These are phyloP conservation scores for Microbotryomycetes sp. DNA, from an alignment of 1,284 basidiomycete genomes.

Conservation along the genomic window DNA sequence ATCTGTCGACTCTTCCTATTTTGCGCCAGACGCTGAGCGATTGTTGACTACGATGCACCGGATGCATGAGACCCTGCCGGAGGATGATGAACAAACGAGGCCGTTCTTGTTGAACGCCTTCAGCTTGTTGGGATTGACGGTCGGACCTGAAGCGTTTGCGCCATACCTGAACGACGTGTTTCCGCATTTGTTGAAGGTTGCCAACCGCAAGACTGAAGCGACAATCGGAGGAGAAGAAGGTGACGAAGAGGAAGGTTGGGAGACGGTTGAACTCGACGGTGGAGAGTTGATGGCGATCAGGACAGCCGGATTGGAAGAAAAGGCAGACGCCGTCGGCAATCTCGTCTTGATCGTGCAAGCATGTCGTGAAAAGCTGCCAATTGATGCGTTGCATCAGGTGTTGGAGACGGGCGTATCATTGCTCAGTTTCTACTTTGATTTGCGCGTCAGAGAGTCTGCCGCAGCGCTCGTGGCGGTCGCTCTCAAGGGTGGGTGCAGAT, in stretches of 20 bases:
- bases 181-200: neutral
- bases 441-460: slow-evolving; percentile 2
- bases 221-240: neutral
- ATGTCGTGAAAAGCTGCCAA: neutral
- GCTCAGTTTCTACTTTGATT: slow-evolving; percentile 6
- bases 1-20: slow-evolving; percentile 5
- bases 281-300: slow-evolving; percentile 1
- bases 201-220: neutral
- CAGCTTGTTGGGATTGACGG: neutral
- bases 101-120: slow-evolving; percentile 2
- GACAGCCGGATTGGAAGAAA: slow-evolving; percentile 5
- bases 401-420: neutral
- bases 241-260: slow-evolving; percentile 12
- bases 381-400: neutral
- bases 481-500: neutral
- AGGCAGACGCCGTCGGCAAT: slow-evolving; percentile 3
- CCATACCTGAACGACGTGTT: slow-evolving; percentile 8
- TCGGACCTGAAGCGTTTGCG: slow-evolving; percentile 6
- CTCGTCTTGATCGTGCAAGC: slow-evolving; percentile 5
- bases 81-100: neutral
- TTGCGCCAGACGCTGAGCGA: neutral
- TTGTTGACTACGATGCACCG: slow-evolving; percentile 2
- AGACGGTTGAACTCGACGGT: neutral
- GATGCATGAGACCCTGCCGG: neutral
- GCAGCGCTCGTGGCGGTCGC: slow-evolving; percentile 4